Conservation (phyloP, 129 eudicot species). For the Calendula officinalis region DNA sequence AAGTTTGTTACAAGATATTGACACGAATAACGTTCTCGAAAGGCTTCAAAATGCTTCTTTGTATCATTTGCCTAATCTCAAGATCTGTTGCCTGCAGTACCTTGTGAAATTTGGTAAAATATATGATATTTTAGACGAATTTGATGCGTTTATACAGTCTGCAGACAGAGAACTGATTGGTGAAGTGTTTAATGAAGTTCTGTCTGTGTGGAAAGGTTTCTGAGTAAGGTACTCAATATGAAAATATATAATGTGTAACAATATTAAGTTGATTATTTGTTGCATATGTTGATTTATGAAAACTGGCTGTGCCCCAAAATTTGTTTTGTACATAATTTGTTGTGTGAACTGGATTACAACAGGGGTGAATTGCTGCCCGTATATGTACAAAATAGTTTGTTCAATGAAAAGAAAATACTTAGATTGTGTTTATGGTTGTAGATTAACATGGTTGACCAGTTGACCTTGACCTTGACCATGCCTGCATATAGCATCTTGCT, state of each 20-base stretch:
- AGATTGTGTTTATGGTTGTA: constrained; percentile 15
- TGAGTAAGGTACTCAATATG: constrained; percentile 33
- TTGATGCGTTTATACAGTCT: constrained; percentile 56
- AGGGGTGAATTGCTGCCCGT: constrained; percentile 29
- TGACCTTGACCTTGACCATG: neutral
- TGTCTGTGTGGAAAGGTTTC: constrained; percentile 94
- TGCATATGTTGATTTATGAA: constrained; percentile 19
- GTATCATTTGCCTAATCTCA: constrained; percentile 68
- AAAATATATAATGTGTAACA: constrained; percentile 12
- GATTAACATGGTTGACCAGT: constrained; percentile 5
- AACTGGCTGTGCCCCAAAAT: constrained; percentile 28
- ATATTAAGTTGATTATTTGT: constrained; percentile 20
- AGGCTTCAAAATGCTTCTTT: constrained; percentile 82
- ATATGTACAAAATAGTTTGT: constrained; percentile 36
- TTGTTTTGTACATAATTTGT: constrained; percentile 44
- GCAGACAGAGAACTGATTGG: constrained; percentile 85
- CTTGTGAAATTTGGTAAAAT: constrained; percentile 92
- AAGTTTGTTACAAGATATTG: constrained; percentile 82
- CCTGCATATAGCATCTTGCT: constrained; percentile 17
- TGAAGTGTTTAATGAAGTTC: constrained; percentile 82
- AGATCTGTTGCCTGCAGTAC: constrained; percentile 76
- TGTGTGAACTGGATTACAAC: constrained; percentile 31
- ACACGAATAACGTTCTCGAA: constrained; percentile 78
- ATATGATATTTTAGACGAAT: constrained; percentile 74
- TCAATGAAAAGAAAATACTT: constrained; percentile 26